A percentile compares a stretch with the other conserved stretches of the same genome.
Evolutionary conservation across 2,329 filamentous ascomycete species (phyloP).

Genomic region (Balansia obtecta): DNA sequence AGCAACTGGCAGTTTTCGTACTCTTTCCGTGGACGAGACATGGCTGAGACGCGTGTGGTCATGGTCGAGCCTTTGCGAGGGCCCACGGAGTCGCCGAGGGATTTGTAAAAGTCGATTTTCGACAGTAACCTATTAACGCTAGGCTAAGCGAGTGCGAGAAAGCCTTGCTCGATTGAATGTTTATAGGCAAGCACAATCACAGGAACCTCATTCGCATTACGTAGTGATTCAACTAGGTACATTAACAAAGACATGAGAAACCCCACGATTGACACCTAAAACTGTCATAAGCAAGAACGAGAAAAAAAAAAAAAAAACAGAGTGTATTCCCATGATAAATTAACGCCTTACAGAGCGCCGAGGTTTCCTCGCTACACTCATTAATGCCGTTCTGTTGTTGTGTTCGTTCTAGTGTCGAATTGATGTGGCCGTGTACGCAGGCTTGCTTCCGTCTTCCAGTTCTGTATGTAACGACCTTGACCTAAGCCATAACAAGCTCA

Average conservation of each 20-base stretch:
- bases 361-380: not conserved
- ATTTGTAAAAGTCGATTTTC: not conserved
- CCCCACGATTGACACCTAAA: not conserved
- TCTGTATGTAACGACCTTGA: not conserved
- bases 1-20: conserved; percentile 45
- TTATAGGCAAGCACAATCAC: no score
- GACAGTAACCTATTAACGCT: no score
- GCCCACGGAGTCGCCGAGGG: not conserved
- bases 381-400: not conserved
- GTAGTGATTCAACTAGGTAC: no score
- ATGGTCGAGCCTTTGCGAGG: conserved; percentile 18
- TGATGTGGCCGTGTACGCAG: not conserved
- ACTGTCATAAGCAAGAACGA: not conserved
- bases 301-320: not conserved
- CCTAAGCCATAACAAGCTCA: conserved; percentile 19
- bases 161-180: no score
- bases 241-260: no score
- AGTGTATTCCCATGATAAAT: not conserved
- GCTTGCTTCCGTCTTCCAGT: not conserved
- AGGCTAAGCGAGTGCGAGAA: no score
- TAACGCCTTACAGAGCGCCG: not conserved
- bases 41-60: conserved; percentile 33
- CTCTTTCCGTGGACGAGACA: conserved; percentile 32
- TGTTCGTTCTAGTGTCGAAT: not conserved
- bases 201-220: no score